Percentiles rank a stretch among this genome's conserved stretches.
phyloP scores from a whole-genome alignment of 495 filamentous ascomycete genomes.

The Wilcoxina mikolae region DNA sequence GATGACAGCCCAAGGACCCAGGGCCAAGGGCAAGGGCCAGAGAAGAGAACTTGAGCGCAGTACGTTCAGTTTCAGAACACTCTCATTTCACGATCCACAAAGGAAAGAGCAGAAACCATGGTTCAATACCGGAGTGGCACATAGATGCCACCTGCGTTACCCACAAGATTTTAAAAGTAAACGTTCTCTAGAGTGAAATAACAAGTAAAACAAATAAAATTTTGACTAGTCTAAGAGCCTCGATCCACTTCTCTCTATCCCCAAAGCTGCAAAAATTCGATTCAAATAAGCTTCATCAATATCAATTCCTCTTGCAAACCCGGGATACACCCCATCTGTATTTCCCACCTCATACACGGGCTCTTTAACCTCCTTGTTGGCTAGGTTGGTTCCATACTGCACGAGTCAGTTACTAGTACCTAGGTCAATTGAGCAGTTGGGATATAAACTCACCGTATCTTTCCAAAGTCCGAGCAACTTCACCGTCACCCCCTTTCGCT shows the following conservation, averaged over 20 bases:
- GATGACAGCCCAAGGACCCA: no score
- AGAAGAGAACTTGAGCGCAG: no score
- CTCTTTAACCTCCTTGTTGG: neutral
- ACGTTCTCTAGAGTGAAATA: no score
- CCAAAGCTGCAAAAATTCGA: neutral
- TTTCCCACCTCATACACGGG: neutral
- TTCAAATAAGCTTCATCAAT: neutral
- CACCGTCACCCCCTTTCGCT: constrained; percentile 9
- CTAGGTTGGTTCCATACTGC: neutral
- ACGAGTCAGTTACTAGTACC: neutral
- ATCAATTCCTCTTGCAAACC: neutral
- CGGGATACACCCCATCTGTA: neutral
- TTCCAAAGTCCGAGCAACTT: constrained; percentile 16
- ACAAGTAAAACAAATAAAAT: no score
- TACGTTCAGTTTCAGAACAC: no score
- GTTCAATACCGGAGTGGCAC: no score
- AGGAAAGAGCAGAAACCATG: no score
- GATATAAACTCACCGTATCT: constrained; percentile 26
- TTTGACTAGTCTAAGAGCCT: no score
- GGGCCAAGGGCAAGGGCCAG: no score
- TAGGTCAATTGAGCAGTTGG: constrained; percentile 26
- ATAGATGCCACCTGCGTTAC: no score
- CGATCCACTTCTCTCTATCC: neutral
- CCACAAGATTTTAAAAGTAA: no score
- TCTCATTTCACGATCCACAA: no score